Base-by-base conservation (phyloP, 1,139 yeast species). In the Yamadazyma siamensis region DNA sequence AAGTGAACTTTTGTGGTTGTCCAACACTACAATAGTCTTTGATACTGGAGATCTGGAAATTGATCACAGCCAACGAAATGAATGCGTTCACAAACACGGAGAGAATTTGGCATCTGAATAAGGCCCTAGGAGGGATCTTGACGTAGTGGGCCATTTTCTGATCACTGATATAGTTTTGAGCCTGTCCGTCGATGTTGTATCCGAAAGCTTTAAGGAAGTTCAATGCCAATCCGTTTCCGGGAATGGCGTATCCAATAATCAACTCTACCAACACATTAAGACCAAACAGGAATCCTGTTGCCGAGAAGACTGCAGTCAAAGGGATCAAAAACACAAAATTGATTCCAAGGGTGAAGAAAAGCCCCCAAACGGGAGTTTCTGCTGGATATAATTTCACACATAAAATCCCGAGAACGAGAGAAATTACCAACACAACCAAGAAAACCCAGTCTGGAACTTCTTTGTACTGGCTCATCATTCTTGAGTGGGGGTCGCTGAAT, bases 361-460 rank as follows among this genome's bases (percentile, higher is more conserved):
- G 57, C 31, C 74, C 71, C 80, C 80, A 76, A 5, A 74, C 66
- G 4, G 79, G 79, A 33, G 76, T 65, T 31, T 69, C 61, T 8
- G 75, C 61, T 13, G 73, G 56, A 44, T 71, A 75, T 1, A 63
- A 53, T 39, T 69, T 51, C 13, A 76, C 67, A 34, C 72, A 63
- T 3, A 72, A 42, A 19, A 77, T 65, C 4, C 75, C 80, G 32
- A 76, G 56, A 2, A 61, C 66, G 5, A 77, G 46, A 2, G 83
- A 65, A 13, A 68, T 40, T n/a, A 72, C 38, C 34, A 78, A 53
- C 12, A 78, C 65, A 9, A 57, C 33, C 15, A 73, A 41, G 42
- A 70, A 79, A 67, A 76, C 75, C 72, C 74, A 71, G 38, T 77
- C 80, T 8, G 85, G 85, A 13, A 77, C 83, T 43, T 79, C 86